Conservation (phyloP, 371 early-diverging fungal genomes). For the Dichotomocladium elegans region DNA sequence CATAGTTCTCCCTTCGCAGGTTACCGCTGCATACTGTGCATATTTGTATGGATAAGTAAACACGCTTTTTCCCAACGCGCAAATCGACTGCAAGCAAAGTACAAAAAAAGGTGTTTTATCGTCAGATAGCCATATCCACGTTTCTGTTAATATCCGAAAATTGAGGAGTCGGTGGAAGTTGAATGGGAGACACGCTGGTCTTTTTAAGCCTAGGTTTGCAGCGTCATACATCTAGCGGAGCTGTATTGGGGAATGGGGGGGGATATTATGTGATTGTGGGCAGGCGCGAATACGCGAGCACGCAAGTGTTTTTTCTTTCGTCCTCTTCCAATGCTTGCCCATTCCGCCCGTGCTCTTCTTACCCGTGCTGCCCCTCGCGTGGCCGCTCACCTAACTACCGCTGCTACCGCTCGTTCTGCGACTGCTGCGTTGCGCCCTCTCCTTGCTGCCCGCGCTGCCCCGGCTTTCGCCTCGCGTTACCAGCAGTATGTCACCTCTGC, state of each 20-base stretch:
- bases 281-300: neutral
- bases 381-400: neutral
- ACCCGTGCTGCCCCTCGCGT: constrained; percentile 2
- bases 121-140: no score
- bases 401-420: neutral
- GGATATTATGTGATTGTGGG: neutral
- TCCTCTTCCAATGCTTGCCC: neutral
- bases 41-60: no score
- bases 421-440: constrained; percentile 3
- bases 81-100: no score
- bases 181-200: no score
- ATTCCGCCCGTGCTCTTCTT: neutral
- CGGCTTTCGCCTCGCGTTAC: neutral
- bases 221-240: neutral
- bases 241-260: neutral
- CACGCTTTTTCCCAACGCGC: no score
- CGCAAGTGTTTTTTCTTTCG: neutral
- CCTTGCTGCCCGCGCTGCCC: constrained; percentile 1
- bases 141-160: no score
- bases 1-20: no score
- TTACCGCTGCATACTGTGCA: no score
- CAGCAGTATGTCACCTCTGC: constrained; percentile 3
- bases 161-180: no score
- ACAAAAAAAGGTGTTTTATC: no score
- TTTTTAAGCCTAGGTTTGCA: no score